Percentiles rank a stretch among this genome's conserved stretches.
Evolutionary conservation across 306 rosid species (phyloP).

Genomic region (Neltuma alba): DNA sequence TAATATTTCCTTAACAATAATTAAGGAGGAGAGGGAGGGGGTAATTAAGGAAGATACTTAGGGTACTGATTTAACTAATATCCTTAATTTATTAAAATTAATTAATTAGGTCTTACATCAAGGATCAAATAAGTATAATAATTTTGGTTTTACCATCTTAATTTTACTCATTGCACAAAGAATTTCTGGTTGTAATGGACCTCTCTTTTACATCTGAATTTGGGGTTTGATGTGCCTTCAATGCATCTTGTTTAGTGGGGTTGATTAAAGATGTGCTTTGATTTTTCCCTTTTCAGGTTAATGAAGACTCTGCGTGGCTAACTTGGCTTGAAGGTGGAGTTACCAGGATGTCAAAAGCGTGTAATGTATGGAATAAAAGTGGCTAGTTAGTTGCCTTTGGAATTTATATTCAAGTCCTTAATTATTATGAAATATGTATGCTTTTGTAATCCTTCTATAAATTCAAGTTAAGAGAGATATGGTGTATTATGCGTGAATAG

Average conservation of each 20-base stretch:
- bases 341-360: background rate
- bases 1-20: too few relatives aligned
- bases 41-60: too few relatives aligned
- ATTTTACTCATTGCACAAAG: background rate
- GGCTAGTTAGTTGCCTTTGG: background rate
- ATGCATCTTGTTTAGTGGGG: background rate
- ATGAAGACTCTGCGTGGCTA: constrained; percentile 1
- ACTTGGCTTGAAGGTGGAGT: background rate
- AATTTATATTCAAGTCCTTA: background rate
- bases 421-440: too few relatives aligned
- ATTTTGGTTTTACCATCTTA: background rate
- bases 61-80: too few relatives aligned
- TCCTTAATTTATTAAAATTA: too few relatives aligned
- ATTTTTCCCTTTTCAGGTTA: constrained; percentile 30
- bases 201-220: background rate
- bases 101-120: too few relatives aligned
- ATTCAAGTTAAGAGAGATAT: too few relatives aligned
- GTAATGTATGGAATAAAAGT: constrained; percentile 26
- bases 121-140: too few relatives aligned
- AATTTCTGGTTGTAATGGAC: background rate
- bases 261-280: background rate
- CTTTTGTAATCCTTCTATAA: too few relatives aligned
- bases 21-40: too few relatives aligned
- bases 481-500: too few relatives aligned
- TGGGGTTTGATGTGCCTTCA: background rate